A percentile compares a stretch with the other conserved stretches of the same genome.
phyloP scores from a whole-genome alignment of 148 eudicot species.

The Camellia lanceoleosa region DNA sequence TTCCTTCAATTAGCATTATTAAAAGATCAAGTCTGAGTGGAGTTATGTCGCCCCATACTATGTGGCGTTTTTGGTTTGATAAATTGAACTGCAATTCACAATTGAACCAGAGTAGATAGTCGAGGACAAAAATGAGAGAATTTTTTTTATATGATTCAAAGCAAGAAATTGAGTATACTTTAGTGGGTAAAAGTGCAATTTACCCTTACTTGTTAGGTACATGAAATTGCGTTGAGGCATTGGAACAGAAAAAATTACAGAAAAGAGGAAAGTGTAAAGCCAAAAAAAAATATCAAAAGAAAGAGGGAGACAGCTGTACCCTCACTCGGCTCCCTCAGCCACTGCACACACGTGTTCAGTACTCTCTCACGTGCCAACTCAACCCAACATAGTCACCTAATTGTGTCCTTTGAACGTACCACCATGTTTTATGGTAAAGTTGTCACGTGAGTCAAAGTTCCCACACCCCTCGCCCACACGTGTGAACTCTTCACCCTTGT shows the following conservation, averaged over 20 bases:
- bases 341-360: too few species aligned
- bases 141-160: background rate
- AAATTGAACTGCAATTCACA: background rate
- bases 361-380: background rate
- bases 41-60: background rate
- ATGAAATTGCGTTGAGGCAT: background rate
- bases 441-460: background rate
- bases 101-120: background rate
- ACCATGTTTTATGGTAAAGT: background rate
- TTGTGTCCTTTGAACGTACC: background rate
- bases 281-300: background rate
- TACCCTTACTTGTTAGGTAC: background rate
- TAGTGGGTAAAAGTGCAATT: too few species aligned
- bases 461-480: background rate
- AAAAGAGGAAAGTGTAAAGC: background rate
- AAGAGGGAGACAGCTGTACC: background rate
- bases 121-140: background rate
- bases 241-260: background rate
- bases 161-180: too few species aligned
- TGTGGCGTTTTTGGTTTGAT: background rate
- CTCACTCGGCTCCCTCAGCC: background rate
- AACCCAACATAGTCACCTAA: background rate
- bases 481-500: background rate
- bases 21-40: background rate
- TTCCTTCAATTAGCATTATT: too few species aligned